Evolutionary conservation across 768 basidiomycete genomes (phyloP), one percentile per base, ranked within the genome.

Genomic region (Rhizopogon vinicolor): DNA sequence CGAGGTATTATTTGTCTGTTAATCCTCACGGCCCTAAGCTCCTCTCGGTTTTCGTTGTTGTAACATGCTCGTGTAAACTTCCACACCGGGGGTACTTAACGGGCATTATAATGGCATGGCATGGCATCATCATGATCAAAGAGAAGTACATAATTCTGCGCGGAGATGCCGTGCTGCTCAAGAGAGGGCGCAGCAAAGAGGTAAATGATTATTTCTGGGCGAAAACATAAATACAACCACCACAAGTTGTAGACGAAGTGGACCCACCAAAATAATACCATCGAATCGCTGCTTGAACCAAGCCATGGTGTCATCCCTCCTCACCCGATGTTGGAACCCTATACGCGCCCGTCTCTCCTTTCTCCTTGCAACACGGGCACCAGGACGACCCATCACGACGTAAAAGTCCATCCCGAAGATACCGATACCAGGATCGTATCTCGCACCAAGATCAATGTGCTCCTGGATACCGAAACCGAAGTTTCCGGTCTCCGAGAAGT

Each of bases 261-360:
- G 35, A 78, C 88, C 62, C 68, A 93, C 91, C 73, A 92, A 75
- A 77, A 98, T 94, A 73, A 96, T 94, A 78, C 93, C 94, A 73
- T 98, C 94, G 82, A 96, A 98, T 67, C 95, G 83, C 78, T 94
- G 91, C 85, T 98, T 98, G 93, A 95, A 98, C 96, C 96, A 98
- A 61, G 87, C 77, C 88, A 93, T 87, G 60, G 93, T 93, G 68
- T 98, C 93, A 69, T 98, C 94, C 82, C 91, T 94, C 82, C 84
- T 91, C 64, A 98, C 89, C 58, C 86, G 85, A 80, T 99, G 96
- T 55, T 76, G 71, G 78, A 86, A 89, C 50, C 97, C 96, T 69
- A 99, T 75, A 55, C 88, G 82, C 41, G 91, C 82, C 78, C 83
- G 90, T 78, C 86, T 87, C 74, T 89, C 84, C 79, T 89, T 97